These are phyloP conservation scores for Nematocida displodere DNA, from an alignment of 371 early-diverging fungal species.

Conservation along the genomic window DNA sequence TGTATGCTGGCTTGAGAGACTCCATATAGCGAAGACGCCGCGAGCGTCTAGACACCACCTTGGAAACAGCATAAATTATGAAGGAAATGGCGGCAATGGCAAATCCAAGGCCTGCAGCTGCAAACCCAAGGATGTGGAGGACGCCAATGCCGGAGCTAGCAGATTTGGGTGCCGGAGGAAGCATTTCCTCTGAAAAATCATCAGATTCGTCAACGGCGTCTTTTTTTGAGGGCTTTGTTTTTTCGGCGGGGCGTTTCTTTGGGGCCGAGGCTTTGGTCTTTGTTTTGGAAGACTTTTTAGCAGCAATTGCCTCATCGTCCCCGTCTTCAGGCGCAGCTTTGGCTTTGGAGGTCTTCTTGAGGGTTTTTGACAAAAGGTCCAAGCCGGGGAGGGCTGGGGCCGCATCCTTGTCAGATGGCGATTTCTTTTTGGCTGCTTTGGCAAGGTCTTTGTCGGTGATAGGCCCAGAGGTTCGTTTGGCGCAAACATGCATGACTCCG, in stretches of 20 bases:
- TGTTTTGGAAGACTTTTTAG: neutral
- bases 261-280: neutral
- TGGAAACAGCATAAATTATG: neutral
- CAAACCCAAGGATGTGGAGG: too few relatives aligned
- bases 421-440: too few relatives aligned
- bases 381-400: too few relatives aligned
- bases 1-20: neutral
- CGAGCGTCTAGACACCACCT: neutral
- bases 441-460: too few relatives aligned
- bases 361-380: too few relatives aligned
- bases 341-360: too few relatives aligned
- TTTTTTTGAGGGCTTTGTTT: neutral
- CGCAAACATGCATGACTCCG: too few relatives aligned
- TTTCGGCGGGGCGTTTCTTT: neutral
- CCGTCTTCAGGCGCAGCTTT: neutral
- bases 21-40: conserved; percentile 19
- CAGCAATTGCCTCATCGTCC: neutral
- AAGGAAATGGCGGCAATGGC: neutral
- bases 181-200: neutral
- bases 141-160: too few relatives aligned
- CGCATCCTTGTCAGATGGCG: too few relatives aligned
- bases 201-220: neutral
- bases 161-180: too few relatives aligned
- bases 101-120: too few relatives aligned
- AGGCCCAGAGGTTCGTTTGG: too few relatives aligned